Base-by-base conservation (phyloP, 257 asterid genomes). In the Solanum piurae region DNA sequence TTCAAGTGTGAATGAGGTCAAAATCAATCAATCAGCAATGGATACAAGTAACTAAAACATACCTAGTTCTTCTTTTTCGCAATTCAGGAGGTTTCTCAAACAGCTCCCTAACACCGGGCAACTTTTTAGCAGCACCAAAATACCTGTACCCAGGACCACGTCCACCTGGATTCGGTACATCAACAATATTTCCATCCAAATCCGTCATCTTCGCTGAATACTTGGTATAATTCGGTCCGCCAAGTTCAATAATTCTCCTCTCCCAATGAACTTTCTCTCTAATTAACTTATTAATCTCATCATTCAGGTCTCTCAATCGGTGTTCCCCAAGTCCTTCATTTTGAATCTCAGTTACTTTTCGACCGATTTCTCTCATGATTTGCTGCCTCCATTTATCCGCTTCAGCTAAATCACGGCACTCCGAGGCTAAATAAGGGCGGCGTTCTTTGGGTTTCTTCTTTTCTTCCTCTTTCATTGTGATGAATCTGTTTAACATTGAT, bases 351-450 rank as follows among this genome's bases (percentile, higher is more conserved):
- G 98, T 95, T 8, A 97, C 99, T 89, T 97, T 97, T 7, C 95
- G 93, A 27, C 98, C 99, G 49, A 97, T 95, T 86, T 97, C 98
- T 5, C 99, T 98, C 95, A 97, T 90, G 72, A 97, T 97, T 86
- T 97, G 98, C 93, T 97, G 99, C 64, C 99, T 93, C 99, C 99
- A 95, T 92, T 92, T 95, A 92, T 97, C 99, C 7, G 98, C 99
- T 89, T 97, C 99, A 21, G 98, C 97, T 87, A 94, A 89, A 88
- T 95, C 99, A 49, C 99, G 98, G 87, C 99, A 97, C 88, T 95
- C 99, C 9, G 99, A 97, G 23, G 99, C 99, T 83, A 97, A 92
- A 86, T 87, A 97, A 2, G 99, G 99, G 9, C 99, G 98, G 34
- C 99, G 99, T 89, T 95, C 98, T 88, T 94, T 97, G 34, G 99